Base-by-base conservation (phyloP, 176 grass and related monocot species). In the Pontederia crassipes region DNA sequence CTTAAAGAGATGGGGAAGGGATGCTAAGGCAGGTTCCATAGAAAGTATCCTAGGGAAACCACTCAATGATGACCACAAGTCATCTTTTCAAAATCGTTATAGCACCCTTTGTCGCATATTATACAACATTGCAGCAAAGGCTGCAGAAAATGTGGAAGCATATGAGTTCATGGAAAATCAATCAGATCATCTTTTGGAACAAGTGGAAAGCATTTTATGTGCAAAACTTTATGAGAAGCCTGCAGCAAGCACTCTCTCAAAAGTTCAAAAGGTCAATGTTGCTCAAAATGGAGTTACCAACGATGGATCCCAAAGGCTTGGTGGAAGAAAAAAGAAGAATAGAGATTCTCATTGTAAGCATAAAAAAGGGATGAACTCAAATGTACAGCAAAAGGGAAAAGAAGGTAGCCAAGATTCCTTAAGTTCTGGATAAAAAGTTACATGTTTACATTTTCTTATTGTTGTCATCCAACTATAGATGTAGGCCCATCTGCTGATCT, bases 1-100 rank as follows among this genome's bases (percentile, higher is more conserved):
- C 58, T 69, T 95, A 74, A 81, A 89, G 71, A 95, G 85, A 78
- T 95, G 90, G 85, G 64, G 82, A 68, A 95, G 83, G 57, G 85
- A 89, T 80, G 90, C 90, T 48, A 81, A 83, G 55, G 81, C 68
- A 68, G 82, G 83, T 61, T 63, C 72, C 49, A 28, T 68, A 55
- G 72, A 66, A 48, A 78, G 81, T 72, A 95, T 74, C 71, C 67
- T 74, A 51, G 65, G 74, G 20, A 83, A 76, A 75, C 62, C 72
- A 58, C 62, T 68, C 40, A 85, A 89, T 28, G 82, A 79, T 69
- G 77, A 83, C 66, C 82, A 73, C 11, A 83, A 67, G 57, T 89
- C 78, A 71, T 86, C 74, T 9, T 45, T 95, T 46, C 70, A 79
- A 27, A 86, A 80, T 57, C 75, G 85, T n/a, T 79, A 86, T 60